A percentile compares a stretch with the other conserved stretches of the same genome.
phyloP scores from a whole-genome alignment of 805 yeast genomes.

The Yamadazyma nakazawae region DNA sequence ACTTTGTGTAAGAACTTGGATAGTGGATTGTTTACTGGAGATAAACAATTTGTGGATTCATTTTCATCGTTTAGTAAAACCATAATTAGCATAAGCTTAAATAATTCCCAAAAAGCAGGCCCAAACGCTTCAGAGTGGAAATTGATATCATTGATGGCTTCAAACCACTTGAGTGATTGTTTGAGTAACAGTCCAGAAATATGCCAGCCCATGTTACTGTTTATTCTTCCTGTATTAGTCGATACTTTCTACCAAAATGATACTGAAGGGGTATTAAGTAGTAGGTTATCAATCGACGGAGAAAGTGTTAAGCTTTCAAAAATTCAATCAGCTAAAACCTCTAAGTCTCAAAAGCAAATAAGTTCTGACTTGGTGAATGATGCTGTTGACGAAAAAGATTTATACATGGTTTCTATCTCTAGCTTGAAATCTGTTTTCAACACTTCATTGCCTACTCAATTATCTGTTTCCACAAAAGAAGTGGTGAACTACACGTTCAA shows the following conservation, averaged over 20 bases:
- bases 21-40: conserved; percentile 63
- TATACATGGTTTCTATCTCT: conserved; percentile 43
- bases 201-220: conserved; percentile 26
- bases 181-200: conserved; percentile 31
- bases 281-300: conserved; percentile 26
- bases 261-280: conserved; percentile 18
- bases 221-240: conserved; percentile 38
- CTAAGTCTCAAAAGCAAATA: conserved; percentile 15
- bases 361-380: conserved; percentile 32
- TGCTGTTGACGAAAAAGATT: conserved; percentile 33
- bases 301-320: conserved; percentile 28
- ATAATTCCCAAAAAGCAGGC: conserved; percentile 9
- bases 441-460: conserved; percentile 58
- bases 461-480: conserved; percentile 53
- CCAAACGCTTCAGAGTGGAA: conserved; percentile 47
- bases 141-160: conserved; percentile 38
- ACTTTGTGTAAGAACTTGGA: conserved; percentile 49
- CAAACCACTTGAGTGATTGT: conserved; percentile 37
- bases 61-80: conserved; percentile 36
- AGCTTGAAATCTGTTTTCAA: conserved; percentile 62
- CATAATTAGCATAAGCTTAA: conserved; percentile 17
- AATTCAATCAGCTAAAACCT: conserved; percentile 23
- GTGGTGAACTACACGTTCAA: conserved; percentile 43
- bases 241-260: conserved; percentile 27
- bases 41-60: conserved; percentile 49